These are phyloP conservation scores for Emericellopsis atlantica DNA, from an alignment of 2,329 filamentous ascomycete species.

Conservation along the genomic window DNA sequence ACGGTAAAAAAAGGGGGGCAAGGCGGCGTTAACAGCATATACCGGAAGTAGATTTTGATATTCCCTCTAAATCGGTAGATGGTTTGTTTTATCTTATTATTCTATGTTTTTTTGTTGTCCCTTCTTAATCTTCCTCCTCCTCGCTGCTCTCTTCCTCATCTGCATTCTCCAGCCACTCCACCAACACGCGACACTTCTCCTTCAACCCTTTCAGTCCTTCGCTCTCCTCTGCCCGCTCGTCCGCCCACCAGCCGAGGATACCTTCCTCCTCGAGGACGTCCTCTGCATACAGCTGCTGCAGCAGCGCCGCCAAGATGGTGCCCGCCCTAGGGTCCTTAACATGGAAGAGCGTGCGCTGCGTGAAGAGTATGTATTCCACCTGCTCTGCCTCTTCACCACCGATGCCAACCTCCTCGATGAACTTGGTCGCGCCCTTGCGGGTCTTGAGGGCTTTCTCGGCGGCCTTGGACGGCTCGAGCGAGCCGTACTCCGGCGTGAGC, in stretches of 20 bases:
- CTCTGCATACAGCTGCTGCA: constrained; percentile 74
- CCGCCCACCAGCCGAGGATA: constrained; percentile 79
- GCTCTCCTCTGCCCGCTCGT: constrained; percentile 51
- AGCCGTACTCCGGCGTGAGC: constrained; percentile 32
- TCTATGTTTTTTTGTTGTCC: no score
- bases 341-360: constrained; percentile 68
- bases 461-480: constrained; percentile 49
- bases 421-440: constrained; percentile 38
- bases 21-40: no score
- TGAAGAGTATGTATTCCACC: constrained; percentile 68
- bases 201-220: constrained; percentile 60
- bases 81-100: no score
- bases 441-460: constrained; percentile 47
- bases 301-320: constrained; percentile 60
- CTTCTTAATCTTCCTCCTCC: constrained; percentile 27
- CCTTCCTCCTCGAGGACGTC: constrained; percentile 86
- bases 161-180: constrained; percentile 75
- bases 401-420: constrained; percentile 47
- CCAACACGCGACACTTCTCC: constrained; percentile 62
- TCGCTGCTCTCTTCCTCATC: constrained; percentile 59
- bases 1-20: no score
- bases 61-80: no score
- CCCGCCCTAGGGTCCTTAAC: constrained; percentile 36
- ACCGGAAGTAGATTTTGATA: no score
- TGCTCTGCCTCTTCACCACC: constrained; percentile 63